A percentile compares a stretch with the other conserved stretches of the same genome.
phyloP scores from a whole-genome alignment of 2,329 filamentous ascomycete species.

The Aspergillus brasiliensis region DNA sequence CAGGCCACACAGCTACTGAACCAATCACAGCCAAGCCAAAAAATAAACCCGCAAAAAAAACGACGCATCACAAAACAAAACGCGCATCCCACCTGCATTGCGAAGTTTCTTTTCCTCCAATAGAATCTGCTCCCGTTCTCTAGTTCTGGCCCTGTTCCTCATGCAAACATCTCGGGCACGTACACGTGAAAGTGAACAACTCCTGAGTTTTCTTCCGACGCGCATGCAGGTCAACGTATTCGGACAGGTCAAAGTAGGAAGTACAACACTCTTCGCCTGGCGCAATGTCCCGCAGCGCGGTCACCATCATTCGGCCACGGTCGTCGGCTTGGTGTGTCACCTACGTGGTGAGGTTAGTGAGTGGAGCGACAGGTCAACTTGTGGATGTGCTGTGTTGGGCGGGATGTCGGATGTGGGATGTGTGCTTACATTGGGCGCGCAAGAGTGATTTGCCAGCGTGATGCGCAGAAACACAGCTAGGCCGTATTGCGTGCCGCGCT shows the following conservation, averaged over 20 bases:
- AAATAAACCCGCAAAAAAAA: too few species aligned
- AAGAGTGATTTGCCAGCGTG: slow-evolving; percentile 2
- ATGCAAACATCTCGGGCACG: neutral
- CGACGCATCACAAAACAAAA: too few species aligned
- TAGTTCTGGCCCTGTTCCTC: neutral
- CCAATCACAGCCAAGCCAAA: too few species aligned
- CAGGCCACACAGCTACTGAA: too few species aligned
- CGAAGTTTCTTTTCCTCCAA: slow-evolving; percentile 29
- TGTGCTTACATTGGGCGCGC: slow-evolving; percentile 5
- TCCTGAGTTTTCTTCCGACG: neutral
- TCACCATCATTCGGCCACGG: slow-evolving; percentile 1
- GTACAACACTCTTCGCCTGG: slow-evolving; percentile 4
- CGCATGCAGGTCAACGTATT: neutral
- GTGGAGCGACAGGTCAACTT: neutral
- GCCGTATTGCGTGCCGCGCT: neutral
- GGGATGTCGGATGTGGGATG: neutral
- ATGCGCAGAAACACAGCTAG: neutral
- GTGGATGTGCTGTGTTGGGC: neutral
- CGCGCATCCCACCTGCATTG: neutral
- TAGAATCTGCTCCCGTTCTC: too few species aligned
- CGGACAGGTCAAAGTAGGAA: slow-evolving; percentile 3
- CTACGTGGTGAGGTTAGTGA: neutral
- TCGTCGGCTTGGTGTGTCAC: neutral
- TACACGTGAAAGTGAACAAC: neutral
- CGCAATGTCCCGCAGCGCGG: neutral